Base-by-base conservation (phyloP, 495 filamentous ascomycete genomes). In the Oleoguttula mirabilis region DNA sequence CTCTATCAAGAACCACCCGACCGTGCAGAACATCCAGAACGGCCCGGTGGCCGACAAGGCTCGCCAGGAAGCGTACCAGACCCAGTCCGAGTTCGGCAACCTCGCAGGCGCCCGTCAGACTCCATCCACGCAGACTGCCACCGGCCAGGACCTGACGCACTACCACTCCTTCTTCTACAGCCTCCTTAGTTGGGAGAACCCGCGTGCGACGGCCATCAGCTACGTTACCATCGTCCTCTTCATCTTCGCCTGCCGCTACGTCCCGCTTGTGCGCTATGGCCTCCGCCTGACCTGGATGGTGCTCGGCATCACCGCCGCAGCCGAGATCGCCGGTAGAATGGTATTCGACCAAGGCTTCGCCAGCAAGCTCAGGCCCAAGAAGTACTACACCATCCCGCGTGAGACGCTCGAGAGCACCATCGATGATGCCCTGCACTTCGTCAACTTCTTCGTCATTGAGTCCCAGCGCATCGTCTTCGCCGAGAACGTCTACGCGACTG, bases 361-460 rank as follows among this genome's bases (percentile, higher is more conserved):
- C 36, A 82, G 80, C 45, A 86, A 87, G 55, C 71, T 99, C 61
- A 81, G 92, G 32, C 90, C 90, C 15, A 77, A 75, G 60, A 76
- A 82, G 58, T 99, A 99, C 70, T 94, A 88, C 64, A 94, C 84
- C 20, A 69, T 99, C 28, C 79, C 87, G 8, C 76, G 81, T 53
- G 84, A 90, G 51, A 84, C 82, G 7, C 66, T 94, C 11, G 84
- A 96, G 53, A 65, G 70, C 40, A 55, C 85, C 12, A 69, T 87
- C 39, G 87, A 85, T 48, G 90, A 96, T 56, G 58, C 88, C 22
- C 82, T 88, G 59, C 87, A 95, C 63, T 69, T 99, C 36, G 65
- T 88, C 64, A 94, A 99, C 72, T 99, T 99, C 67, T 86, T 95
- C 65, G 71, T 94, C 50, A 86, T 99, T 50, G 90, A 99, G 66